Evolutionary conservation across 2,329 filamentous ascomycete genomes (phyloP), one percentile per base, ranked within the genome.

Genomic region (Dichotomopilus funicola): DNA sequence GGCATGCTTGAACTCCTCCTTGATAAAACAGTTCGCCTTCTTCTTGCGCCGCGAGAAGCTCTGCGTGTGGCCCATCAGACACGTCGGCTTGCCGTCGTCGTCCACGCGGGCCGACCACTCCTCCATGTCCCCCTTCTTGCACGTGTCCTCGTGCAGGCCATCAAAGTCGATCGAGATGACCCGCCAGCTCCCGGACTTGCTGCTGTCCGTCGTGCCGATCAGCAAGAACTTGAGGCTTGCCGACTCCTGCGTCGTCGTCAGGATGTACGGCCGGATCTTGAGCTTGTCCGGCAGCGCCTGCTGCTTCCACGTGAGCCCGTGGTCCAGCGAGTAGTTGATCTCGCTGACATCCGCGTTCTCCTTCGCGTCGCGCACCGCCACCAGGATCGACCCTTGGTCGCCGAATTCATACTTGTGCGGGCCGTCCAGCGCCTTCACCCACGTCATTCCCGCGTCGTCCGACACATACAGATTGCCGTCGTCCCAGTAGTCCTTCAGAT

Each of bases 381-480:
- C 79, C 35, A 99, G 75, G 19, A 99, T 81, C 12, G 91, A 91
- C 1, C 94, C 94, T 62, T 95, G 87, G 64, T 96, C 92, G 52
- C 94, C 94, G 69, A 97, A 95, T 67, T 96, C 91, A 71, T 95
- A 99, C 69, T 95, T 94, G 73, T 97, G 91, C 10, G 91, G 88
- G 19, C 89, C 89, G 12, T 91, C 77, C 5, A 89, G 78, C 0
- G 85, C 81, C 66, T 85, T 76, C 40, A 77, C 82, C 94, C 95
- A 99, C 1, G 85, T 91, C 58, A 89, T 73, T 42, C 94, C 94
- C 19, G 91, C 92, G 70, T 97, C 85, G 66, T 96, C 89, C 0
- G 94, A 99, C 33, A 97, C 83, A 67, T 85, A 97, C 1, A 96
- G 80, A 68, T 89, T 83, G 10, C 90, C 86, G 8, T 96, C 82